A percentile compares a stretch with the other conserved stretches of the same genome.
Evolutionary conservation across 225 moss, liverwort and hornwort genomes (phyloP).

Genomic region (Takakia lepidozioides): DNA sequence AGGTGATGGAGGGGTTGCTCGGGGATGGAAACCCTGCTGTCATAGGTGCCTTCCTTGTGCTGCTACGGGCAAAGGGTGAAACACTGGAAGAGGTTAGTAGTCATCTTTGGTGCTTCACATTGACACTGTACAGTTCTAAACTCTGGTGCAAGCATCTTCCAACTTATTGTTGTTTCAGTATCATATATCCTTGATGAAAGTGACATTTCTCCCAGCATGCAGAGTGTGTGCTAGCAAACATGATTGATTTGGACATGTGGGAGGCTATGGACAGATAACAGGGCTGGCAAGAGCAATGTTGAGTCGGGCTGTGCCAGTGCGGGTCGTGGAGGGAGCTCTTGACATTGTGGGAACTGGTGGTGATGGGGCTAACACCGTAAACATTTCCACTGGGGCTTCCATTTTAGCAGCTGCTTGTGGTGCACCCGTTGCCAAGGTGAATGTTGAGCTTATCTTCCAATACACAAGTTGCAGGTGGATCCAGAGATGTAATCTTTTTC

Average conservation of each 20-base stretch:
- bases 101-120: too few relatives aligned
- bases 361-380: conserved; percentile 88
- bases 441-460: too few relatives aligned
- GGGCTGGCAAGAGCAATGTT: conserved; percentile 93
- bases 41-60: conserved; percentile 88
- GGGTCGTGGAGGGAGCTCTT: conserved; percentile 55
- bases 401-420: conserved; percentile 94
- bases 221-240: too few relatives aligned
- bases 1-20: conserved; percentile 66
- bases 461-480: too few relatives aligned
- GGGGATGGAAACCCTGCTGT: conserved; percentile 57
- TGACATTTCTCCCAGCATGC: too few relatives aligned
- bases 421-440: conserved; percentile 90
- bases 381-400: conserved; percentile 90
- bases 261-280: conserved; percentile 45
- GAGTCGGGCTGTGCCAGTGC: conserved; percentile 55
- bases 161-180: too few relatives aligned
- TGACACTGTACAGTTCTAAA: too few relatives aligned
- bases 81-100: conserved; percentile 63
- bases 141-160: too few relatives aligned
- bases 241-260: too few relatives aligned
- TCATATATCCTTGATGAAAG: too few relatives aligned
- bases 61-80: conserved; percentile 95
- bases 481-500: too few relatives aligned
- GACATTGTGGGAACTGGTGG: conserved; percentile 99